Conservation (phyloP, 352 stramenopile species). For the Pythium inflatum region DNA sequence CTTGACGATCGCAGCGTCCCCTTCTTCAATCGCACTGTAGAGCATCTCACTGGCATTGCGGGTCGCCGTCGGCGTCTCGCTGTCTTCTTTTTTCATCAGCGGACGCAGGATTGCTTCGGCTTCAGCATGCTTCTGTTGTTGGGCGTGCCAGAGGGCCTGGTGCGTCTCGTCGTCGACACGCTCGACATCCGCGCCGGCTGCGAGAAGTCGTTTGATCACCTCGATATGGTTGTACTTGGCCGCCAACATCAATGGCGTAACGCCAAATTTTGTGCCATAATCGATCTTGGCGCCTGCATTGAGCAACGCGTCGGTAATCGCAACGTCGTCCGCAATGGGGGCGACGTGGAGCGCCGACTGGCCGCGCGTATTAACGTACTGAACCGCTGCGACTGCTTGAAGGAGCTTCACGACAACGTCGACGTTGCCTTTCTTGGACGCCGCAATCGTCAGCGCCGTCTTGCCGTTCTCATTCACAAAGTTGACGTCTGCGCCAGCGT, state of each 20-base stretch:
- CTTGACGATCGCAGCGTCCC: neutral
- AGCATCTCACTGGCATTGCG: neutral
- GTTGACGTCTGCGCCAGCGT: neutral
- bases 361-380: neutral
- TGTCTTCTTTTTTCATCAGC: too few relatives aligned
- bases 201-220: neutral
- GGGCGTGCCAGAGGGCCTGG: neutral
- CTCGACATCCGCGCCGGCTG: neutral
- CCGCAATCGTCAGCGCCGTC: neutral
- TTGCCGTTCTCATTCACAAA: neutral
- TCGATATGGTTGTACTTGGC: neutral
- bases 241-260: neutral
- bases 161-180: neutral
- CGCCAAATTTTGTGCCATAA: neutral
- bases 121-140: neutral
- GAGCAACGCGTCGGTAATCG: neutral
- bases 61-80: neutral
- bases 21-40: neutral
- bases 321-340: neutral
- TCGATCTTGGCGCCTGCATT: neutral
- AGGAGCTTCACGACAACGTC: neutral
- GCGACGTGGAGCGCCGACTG: neutral
- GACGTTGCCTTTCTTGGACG: neutral
- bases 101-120: neutral
- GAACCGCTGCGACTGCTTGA: neutral